Evolutionary conservation across 2,329 filamentous ascomycete genomes (phyloP).

Genomic region (Harringtonia aguacate): DNA sequence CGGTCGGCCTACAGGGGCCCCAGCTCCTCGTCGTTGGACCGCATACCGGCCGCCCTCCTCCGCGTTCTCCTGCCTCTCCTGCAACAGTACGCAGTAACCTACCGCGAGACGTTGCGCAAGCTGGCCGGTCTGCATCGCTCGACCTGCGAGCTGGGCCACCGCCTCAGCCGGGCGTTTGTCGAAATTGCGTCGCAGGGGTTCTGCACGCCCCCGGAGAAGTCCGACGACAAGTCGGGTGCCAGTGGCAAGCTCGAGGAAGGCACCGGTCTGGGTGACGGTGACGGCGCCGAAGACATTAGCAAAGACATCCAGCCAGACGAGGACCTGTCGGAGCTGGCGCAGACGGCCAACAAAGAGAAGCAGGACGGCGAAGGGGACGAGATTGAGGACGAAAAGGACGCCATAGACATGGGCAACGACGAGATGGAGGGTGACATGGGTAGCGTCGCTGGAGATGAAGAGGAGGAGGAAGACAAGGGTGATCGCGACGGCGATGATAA

Average conservation of each 20-base stretch:
- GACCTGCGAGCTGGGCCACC: conserved; percentile 63
- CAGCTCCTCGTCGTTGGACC: too few species aligned
- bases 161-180: conserved; percentile 65
- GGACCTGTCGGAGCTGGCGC: conserved; percentile 81
- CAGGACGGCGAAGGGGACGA: conserved; percentile 50
- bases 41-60: conserved; percentile 51
- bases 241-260: conserved; percentile 78
- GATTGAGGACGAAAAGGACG: conserved; percentile 72
- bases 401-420: conserved; percentile 84
- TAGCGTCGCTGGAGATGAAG: conserved; percentile 49
- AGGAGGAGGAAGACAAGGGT: conserved; percentile 52
- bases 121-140: conserved; percentile 57
- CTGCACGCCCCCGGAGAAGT: conserved; percentile 74
- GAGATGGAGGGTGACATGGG: conserved; percentile 82
- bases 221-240: conserved; percentile 34
- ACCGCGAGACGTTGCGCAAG: conserved; percentile 44
- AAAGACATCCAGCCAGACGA: conserved; percentile 94
- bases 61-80: conserved; percentile 59
- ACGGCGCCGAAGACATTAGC: conserved; percentile 94
- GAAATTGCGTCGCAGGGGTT: conserved; percentile 79
- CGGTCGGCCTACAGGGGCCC: conserved; percentile 7
- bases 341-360: conserved; percentile 64
- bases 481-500: conserved; percentile 48
- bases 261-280: conserved; percentile 87
- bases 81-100: conserved; percentile 57